Evolutionary conservation across 1,284 basidiomycete genomes (phyloP).

Genomic region (Microstroma glucosiphilum): DNA sequence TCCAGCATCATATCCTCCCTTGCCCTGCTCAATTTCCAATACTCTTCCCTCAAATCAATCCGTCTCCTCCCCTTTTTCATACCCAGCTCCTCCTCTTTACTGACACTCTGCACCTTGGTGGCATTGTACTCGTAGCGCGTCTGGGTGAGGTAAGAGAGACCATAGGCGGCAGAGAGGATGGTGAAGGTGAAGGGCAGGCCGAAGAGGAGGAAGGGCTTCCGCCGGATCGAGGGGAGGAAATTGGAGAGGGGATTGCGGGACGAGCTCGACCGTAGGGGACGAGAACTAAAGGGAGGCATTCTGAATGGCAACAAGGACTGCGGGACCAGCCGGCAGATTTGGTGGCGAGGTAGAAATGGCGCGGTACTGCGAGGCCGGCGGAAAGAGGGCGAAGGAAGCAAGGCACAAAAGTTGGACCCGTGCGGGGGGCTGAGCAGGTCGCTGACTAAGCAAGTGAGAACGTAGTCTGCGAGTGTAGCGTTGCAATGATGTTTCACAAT

Average conservation of each 20-base stretch:
- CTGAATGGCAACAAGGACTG: too few species aligned
- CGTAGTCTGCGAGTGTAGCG: too few species aligned
- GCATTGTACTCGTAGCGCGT: slow-evolving; percentile 84
- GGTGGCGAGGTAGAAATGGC: too few species aligned
- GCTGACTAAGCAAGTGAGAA: too few species aligned
- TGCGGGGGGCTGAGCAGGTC: too few species aligned
- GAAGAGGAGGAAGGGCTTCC: slow-evolving; percentile 59
- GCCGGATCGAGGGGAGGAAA: slow-evolving; percentile 34
- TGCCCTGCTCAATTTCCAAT: slow-evolving; percentile 61
- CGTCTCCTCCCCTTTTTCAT: slow-evolving; percentile 73
- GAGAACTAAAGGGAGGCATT: not conserved
- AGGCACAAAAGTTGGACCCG: too few species aligned
- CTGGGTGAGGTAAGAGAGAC: slow-evolving; percentile 74
- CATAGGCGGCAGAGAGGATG: slow-evolving; percentile 82
- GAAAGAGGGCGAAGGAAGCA: slow-evolving; percentile 2
- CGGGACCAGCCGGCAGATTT: too few species aligned
- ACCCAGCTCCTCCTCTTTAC: slow-evolving; percentile 75
- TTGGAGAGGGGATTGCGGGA: not conserved
- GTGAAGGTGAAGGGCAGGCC: slow-evolving; percentile 80
- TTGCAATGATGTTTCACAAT: too few species aligned
- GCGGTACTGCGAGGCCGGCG: not conserved
- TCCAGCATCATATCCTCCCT: too few species aligned
- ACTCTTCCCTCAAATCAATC: slow-evolving; percentile 90
- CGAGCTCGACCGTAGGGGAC: not conserved
- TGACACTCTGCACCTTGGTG: slow-evolving; percentile 68